Conservation (phyloP, 805 yeast species). For the Kuraishia ogatae region DNA sequence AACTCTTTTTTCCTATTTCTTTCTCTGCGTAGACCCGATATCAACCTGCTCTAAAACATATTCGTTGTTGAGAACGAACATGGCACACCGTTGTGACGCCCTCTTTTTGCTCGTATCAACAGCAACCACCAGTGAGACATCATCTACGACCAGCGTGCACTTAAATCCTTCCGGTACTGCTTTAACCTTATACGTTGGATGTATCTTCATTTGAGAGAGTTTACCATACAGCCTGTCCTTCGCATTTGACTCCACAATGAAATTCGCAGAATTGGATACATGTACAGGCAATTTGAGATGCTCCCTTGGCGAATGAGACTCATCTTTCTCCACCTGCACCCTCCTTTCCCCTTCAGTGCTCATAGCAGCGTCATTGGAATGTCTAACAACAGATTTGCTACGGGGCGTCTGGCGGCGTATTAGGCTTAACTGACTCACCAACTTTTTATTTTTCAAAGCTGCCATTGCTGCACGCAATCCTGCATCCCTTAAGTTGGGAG, state of each 20-base stretch:
- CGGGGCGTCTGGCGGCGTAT: background rate
- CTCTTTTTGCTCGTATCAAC: constrained; percentile 25
- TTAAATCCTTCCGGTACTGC: constrained; percentile 14
- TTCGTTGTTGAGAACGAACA: constrained; percentile 17
- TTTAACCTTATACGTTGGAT: constrained; percentile 24
- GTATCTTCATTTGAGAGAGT: constrained; percentile 11
- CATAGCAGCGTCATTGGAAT: background rate
- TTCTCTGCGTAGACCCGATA: background rate
- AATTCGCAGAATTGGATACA: background rate
- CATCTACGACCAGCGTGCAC: constrained; percentile 21
- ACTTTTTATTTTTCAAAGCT: constrained; percentile 46
- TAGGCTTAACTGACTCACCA: constrained; percentile 27
- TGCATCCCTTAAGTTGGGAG: constrained; percentile 2
- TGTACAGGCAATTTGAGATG: background rate
- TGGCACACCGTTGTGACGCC: constrained; percentile 31
- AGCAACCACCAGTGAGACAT: constrained; percentile 23
- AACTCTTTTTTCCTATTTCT: no score
- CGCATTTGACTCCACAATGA: constrained; percentile 7
- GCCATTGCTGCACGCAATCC: constrained; percentile 4
- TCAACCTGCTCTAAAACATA: background rate
- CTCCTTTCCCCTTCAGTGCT: background rate
- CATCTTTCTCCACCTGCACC: background rate
- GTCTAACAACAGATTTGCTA: background rate
- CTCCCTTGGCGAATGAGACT: background rate
- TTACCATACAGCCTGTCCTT: constrained; percentile 23